These are phyloP conservation scores for Elsinoe necatrix DNA, from an alignment of 2,329 filamentous ascomycete genomes.

Conservation along the genomic window DNA sequence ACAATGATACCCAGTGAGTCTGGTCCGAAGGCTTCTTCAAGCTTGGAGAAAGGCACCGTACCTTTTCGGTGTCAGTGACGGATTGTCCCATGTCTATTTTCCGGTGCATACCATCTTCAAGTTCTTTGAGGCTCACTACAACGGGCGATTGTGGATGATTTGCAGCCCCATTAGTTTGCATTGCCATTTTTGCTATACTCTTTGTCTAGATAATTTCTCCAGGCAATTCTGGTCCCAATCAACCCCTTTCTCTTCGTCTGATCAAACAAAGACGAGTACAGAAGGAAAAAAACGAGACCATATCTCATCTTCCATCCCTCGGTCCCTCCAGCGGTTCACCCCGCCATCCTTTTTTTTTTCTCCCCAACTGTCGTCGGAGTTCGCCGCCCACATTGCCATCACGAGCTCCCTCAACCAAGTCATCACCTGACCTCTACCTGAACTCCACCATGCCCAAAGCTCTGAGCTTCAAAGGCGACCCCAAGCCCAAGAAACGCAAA, in stretches of 20 bases:
- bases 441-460: slow-evolving; percentile 66
- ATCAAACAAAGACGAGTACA: background rate
- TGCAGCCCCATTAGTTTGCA: slow-evolving; percentile 16
- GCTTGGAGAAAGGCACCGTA: slow-evolving; percentile 56
- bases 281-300: background rate
- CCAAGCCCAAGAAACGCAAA: slow-evolving; percentile 88
- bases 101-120: slow-evolving; percentile 23
- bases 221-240: background rate
- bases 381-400: background rate
- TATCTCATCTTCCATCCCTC: background rate
- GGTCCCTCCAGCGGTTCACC: background rate
- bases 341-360: background rate
- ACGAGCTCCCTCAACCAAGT: background rate
- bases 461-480: slow-evolving; percentile 93
- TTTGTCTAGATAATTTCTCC: background rate
- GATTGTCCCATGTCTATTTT: too few species aligned
- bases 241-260: background rate
- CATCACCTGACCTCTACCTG: too few species aligned
- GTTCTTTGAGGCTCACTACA: slow-evolving; percentile 39
- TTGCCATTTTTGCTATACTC: slow-evolving; percentile 11
- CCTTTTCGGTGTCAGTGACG: slow-evolving; percentile 39
- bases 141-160: slow-evolving; percentile 27
- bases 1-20: slow-evolving; percentile 85
- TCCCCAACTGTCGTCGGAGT: background rate
- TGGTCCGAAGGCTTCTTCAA: slow-evolving; percentile 79